A percentile compares a stretch with the other conserved stretches of the same genome.
Evolutionary conservation across 495 filamentous ascomycete species (phyloP).

Genomic region (Echria macrotheca): DNA sequence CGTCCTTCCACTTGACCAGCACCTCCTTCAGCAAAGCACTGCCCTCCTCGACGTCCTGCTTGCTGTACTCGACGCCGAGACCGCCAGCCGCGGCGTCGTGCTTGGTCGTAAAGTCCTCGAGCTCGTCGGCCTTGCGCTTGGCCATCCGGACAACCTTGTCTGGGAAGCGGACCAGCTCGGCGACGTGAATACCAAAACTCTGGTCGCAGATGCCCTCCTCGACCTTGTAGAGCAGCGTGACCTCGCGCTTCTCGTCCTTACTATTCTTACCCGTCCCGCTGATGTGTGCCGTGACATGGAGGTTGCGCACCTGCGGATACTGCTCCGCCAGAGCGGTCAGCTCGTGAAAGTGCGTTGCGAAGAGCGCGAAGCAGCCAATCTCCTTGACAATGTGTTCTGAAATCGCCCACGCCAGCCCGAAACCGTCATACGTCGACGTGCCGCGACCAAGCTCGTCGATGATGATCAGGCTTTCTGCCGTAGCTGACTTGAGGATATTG

Average conservation of each 20-base stretch:
- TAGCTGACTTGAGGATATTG: slow-evolving; percentile 96
- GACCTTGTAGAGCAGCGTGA: slow-evolving; percentile 94
- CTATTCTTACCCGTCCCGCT: slow-evolving; percentile 43
- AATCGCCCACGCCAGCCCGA: slow-evolving; percentile 97
- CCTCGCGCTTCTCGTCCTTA: slow-evolving; percentile 61
- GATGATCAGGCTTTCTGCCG: slow-evolving; percentile 89
- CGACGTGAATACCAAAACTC: slow-evolving; percentile 96
- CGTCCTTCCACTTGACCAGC: slow-evolving; percentile 80
- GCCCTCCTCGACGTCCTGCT: slow-evolving; percentile 88
- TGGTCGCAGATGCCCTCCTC: slow-evolving; percentile 94
- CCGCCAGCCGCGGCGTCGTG: slow-evolving; percentile 49
- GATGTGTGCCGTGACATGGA: slow-evolving; percentile 96
- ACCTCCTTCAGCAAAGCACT: slow-evolving; percentile 80
- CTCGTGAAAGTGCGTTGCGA: slow-evolving; percentile 98
- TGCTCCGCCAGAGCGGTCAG: slow-evolving; percentile 83
- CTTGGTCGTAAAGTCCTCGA: slow-evolving; percentile 89
- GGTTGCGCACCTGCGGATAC: slow-evolving; percentile 80
- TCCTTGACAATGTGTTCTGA: slow-evolving; percentile 95
- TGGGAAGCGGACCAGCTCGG: slow-evolving; percentile 96
- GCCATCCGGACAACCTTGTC: slow-evolving; percentile 98
- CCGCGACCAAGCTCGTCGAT: slow-evolving; percentile 98
- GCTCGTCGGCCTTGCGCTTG: slow-evolving; percentile 93
- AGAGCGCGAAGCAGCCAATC: slow-evolving; percentile 87
- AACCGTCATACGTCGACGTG: slow-evolving; percentile 97
- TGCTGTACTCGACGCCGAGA: slow-evolving; percentile 54